phyloP scores from a whole-genome alignment of 208 protist species.

The Phytomonas sp. region DNA sequence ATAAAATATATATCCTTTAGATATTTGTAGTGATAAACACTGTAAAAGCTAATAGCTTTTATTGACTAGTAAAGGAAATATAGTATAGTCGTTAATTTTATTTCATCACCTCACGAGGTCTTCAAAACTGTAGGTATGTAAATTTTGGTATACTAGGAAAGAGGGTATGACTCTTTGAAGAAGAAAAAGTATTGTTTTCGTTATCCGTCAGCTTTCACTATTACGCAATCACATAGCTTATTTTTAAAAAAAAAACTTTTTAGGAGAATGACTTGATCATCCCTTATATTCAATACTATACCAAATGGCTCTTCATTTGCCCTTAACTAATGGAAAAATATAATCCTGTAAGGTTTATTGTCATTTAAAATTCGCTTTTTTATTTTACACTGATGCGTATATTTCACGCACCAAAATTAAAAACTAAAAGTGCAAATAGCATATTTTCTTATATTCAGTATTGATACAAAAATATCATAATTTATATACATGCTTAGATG shows the following conservation, averaged over 20 bases:
- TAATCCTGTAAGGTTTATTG: not conserved
- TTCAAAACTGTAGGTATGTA: not conserved
- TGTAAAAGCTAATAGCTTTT: too few species aligned
- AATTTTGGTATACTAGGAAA: not conserved
- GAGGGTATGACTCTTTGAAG: not conserved
- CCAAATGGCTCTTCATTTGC: not conserved
- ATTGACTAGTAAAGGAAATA: not conserved
- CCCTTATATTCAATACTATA: not conserved
- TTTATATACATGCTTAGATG: constrained; percentile 14
- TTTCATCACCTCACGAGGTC: not conserved
- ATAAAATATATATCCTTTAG: not conserved
- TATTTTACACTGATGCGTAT: not conserved
- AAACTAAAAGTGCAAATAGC: not conserved
- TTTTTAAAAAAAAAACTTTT: not conserved
- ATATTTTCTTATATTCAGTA: not conserved
- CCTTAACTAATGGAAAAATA: not conserved
- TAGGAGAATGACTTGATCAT: not conserved
- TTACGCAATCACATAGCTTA: not conserved
- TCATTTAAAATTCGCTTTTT: not conserved
- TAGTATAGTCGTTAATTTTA: not conserved
- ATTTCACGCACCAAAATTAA: not conserved
- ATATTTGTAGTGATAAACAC: not conserved
- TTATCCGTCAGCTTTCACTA: not conserved
- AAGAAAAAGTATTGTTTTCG: not conserved
- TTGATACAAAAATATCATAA: constrained; percentile 6